A percentile compares a stretch with the other conserved stretches of the same genome.
These are phyloP conservation scores for Solanum ahanhuiri DNA, from an alignment of 257 asterid species.

Conservation along the genomic window DNA sequence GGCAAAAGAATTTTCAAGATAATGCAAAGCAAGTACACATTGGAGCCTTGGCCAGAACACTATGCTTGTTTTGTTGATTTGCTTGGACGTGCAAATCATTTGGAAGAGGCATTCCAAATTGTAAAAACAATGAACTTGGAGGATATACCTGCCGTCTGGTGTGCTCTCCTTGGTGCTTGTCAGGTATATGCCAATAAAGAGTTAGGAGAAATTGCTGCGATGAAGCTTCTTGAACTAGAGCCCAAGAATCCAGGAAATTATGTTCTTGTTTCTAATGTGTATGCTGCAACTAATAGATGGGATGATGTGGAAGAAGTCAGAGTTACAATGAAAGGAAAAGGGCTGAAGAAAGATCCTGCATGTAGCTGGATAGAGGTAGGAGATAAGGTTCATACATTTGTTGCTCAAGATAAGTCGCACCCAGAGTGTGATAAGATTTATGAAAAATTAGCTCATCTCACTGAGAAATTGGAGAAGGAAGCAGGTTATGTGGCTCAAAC, in stretches of 20 bases:
- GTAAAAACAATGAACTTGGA: constrained; percentile 35
- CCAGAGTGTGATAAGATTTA: constrained; percentile 42
- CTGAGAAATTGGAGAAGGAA: constrained; percentile 38
- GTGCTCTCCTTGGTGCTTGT: constrained; percentile 71
- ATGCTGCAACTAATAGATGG: constrained; percentile 68
- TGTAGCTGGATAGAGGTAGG: constrained; percentile 86
- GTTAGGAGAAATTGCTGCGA: constrained; percentile 69
- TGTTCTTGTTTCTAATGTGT: constrained; percentile 62
- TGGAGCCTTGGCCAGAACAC: constrained; percentile 90
- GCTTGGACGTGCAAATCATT: constrained; percentile 71
- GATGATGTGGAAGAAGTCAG: constrained; percentile 62
- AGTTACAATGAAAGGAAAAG: constrained; percentile 42
- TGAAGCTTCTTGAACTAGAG: constrained; percentile 63
- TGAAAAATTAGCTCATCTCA: constrained; percentile 29
- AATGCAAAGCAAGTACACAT: constrained; percentile 39
- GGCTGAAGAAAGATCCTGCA: constrained; percentile 72
- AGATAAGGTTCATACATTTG: constrained; percentile 47
- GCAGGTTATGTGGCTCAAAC: constrained; percentile 66
- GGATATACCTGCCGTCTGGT: constrained; percentile 63
- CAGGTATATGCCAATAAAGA: constrained; percentile 43
- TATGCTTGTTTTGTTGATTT: constrained; percentile 73
- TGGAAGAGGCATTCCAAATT: constrained; percentile 57
- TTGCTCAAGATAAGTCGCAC: constrained; percentile 58
- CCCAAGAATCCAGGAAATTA: constrained; percentile 71
- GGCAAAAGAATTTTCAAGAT: constrained; percentile 37